A percentile compares a stretch with the other conserved stretches of the same genome.
Evolutionary conservation across 129 eudicot species (phyloP).

Genomic region (Kitagawia praeruptora): DNA sequence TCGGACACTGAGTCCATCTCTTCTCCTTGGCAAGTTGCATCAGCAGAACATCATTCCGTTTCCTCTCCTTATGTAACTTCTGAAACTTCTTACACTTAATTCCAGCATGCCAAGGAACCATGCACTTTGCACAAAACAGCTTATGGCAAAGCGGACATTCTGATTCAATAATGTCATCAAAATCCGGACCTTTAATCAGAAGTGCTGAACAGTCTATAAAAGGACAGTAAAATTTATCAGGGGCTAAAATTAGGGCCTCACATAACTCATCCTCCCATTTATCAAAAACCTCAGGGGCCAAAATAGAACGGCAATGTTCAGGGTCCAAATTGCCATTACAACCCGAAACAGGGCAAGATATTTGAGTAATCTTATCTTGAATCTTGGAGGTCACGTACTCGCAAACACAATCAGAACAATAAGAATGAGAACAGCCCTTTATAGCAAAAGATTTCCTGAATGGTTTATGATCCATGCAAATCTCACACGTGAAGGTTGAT

Average conservation of each 20-base stretch:
- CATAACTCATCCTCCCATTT: slow-evolving; percentile 35
- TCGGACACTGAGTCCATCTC: slow-evolving; percentile 33
- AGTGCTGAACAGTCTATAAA: slow-evolving; percentile 42
- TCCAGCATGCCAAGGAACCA: slow-evolving; percentile 49
- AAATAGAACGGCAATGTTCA: not conserved
- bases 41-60: slow-evolving; percentile 30
- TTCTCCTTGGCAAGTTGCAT: slow-evolving; percentile 33
- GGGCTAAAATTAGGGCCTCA: slow-evolving; percentile 24
- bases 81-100: slow-evolving; percentile 30
- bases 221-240: slow-evolving; percentile 41
- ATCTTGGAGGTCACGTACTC: no score
- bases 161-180: slow-evolving; percentile 9
- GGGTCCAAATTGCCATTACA: slow-evolving; percentile 9
- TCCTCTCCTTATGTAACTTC: slow-evolving; percentile 26
- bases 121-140: slow-evolving; percentile 40
- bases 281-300: slow-evolving; percentile 21
- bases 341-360: slow-evolving; percentile 28
- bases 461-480: not conserved
- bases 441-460: no score
- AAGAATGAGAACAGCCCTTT: no score
- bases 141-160: slow-evolving; percentile 44
- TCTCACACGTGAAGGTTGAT: not conserved
- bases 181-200: slow-evolving; percentile 31
- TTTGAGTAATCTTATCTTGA: slow-evolving; percentile 16
- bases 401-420: no score